phyloP scores from a whole-genome alignment of 371 early-diverging fungal species.

The Coemansia sp. region DNA sequence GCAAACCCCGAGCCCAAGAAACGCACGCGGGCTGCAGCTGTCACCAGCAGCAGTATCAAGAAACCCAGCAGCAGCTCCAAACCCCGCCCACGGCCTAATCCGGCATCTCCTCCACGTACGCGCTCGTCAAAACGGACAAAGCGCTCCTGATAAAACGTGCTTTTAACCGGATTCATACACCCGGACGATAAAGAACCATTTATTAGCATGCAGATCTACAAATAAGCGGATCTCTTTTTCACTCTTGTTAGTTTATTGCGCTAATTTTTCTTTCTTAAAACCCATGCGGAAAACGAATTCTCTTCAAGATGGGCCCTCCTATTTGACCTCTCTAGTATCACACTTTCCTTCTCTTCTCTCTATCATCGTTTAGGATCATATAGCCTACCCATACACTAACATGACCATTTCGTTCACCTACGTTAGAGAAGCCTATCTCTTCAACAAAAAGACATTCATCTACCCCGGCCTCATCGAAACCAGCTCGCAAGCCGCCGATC shows the following conservation, averaged over 20 bases:
- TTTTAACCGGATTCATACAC: background rate
- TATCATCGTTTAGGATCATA: background rate
- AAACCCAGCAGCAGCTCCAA: background rate
- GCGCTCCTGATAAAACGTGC: background rate
- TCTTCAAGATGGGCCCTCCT: background rate
- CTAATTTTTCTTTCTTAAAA: no score
- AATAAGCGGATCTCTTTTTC: background rate
- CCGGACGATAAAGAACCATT: background rate
- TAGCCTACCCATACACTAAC: background rate
- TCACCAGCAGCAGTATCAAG: background rate
- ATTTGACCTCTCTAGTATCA: background rate
- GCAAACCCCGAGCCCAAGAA: background rate
- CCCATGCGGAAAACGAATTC: background rate
- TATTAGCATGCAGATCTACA: background rate
- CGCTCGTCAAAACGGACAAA: slow-evolving; percentile 26
- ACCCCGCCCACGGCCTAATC: background rate
- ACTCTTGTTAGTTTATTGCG: background rate
- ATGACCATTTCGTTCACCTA: slow-evolving; percentile 42
- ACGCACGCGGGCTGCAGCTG: background rate
- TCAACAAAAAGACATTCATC: slow-evolving; percentile 34
- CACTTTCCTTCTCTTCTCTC: background rate
- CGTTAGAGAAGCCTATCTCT: slow-evolving; percentile 34
- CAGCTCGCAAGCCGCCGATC: slow-evolving; percentile 17
- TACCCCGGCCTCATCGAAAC: slow-evolving; percentile 33
- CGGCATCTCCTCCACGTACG: slow-evolving; percentile 21